These are phyloP conservation scores for Cymbidium sinense DNA, from an alignment of 106 monocot genomes.

Conservation along the genomic window DNA sequence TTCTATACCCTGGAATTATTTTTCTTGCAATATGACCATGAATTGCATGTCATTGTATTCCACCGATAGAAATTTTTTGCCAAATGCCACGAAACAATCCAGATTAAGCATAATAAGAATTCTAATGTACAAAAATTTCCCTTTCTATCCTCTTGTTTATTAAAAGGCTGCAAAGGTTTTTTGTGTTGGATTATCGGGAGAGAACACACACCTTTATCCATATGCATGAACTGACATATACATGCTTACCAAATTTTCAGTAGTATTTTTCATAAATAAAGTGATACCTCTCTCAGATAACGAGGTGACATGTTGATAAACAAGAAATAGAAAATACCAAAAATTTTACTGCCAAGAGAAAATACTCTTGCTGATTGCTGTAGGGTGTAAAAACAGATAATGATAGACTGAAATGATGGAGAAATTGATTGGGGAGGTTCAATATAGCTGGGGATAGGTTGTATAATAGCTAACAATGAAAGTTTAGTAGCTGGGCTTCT, in stretches of 20 bases:
- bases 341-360: too few species aligned
- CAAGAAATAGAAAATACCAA: too few species aligned
- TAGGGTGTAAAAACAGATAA: too few species aligned
- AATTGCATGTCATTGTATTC: background rate
- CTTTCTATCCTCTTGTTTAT: background rate
- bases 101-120: background rate
- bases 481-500: too few species aligned
- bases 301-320: too few species aligned
- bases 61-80: background rate
- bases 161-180: background rate
- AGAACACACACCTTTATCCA: background rate
- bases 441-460: too few species aligned
- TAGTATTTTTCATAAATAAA: too few species aligned
- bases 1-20: background rate
- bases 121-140: background rate
- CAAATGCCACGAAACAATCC: background rate
- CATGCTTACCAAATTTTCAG: background rate
- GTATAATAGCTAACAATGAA: too few species aligned
- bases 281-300: too few species aligned
- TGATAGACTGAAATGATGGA: too few species aligned
- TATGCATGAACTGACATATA: background rate
- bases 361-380: too few species aligned
- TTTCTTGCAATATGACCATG: background rate
- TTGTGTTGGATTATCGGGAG: background rate
- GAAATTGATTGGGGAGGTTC: too few species aligned